These are phyloP conservation scores for Backusella morwellensis DNA, from an alignment of 192 early-diverging fungal genomes.

Conservation along the genomic window DNA sequence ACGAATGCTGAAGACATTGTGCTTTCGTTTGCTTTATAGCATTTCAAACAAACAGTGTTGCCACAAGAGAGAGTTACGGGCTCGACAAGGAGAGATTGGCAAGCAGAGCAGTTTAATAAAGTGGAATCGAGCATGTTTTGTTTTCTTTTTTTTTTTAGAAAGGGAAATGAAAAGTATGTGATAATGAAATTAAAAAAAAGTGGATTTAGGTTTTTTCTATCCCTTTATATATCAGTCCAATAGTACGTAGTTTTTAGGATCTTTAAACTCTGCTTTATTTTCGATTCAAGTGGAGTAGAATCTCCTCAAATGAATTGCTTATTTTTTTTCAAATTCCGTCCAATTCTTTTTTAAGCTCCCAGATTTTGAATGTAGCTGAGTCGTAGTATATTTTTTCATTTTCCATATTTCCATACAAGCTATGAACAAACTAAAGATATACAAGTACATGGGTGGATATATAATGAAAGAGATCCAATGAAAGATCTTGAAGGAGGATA, in stretches of 20 bases:
- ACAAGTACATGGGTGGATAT: neutral
- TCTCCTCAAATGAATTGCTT: neutral
- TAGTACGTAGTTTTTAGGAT: neutral
- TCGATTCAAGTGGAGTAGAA: conserved; percentile 9
- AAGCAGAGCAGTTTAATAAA: conserved; percentile 16
- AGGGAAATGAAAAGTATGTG: neutral
- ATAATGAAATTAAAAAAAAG: neutral
- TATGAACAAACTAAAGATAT: neutral
- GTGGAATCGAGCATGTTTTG: neutral
- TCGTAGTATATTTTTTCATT: neutral
- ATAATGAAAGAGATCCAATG: neutral
- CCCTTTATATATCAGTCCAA: neutral
- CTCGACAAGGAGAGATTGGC: neutral
- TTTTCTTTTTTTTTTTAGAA: neutral
- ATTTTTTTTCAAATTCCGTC: neutral
- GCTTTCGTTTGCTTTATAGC: neutral
- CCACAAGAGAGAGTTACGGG: conserved; percentile 20
- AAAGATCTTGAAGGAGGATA: neutral
- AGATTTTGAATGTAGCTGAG: neutral
- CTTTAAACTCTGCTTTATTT: conserved; percentile 6
- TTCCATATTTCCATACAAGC: neutral
- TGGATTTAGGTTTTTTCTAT: neutral
- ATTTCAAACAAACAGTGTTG: conserved; percentile 4
- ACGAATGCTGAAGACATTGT: neutral
- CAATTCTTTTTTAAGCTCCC: neutral